Evolutionary conservation across 2,329 filamentous ascomycete species (phyloP), one percentile per base, ranked within the genome.

Genomic region (Tolypocladium inflatum): DNA sequence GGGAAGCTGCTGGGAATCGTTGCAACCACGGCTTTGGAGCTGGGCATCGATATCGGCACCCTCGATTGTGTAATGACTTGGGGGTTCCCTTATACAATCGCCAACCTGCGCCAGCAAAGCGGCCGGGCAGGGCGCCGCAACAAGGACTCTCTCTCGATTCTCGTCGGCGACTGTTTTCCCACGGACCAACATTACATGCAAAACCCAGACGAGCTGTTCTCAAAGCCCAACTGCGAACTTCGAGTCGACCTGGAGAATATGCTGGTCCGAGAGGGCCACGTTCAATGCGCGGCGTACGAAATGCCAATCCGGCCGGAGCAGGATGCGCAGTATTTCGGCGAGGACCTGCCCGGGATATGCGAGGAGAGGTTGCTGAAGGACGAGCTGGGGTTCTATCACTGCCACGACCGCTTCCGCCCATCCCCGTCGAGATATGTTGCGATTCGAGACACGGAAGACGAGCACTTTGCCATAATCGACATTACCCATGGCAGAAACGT

Each of bases 111-210:
- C 11, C 94, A 99, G 70, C 94, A 99, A 71, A 96, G 91, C 66
- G 94, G 94, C 17, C 85, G 94, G 66, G 94, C 94, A 23, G 94
- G 94, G 15, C 84, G 94, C 59, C 82, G 93, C 60, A 97, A 97
- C 69, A 95, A 90, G 67, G 94, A 99, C 71, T 96, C 92, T 0
- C 78, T 99, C 3, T 95, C 91, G 0, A 85, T 99, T 2, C 77
- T 99, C 1, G 84, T 99, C 0, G 94, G 92, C 2, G 92, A 97
- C 68, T 86, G 86, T 62, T 96, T 94, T 63, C 86, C 92, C 3
- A 91, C 90, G 0, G 94, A 99, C 69, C 94, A 99, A 69, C 86
- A 95, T 69, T 99, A 95, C 72, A 99, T 99, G 94, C 85, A 90
- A 61, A 96, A 97, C 63, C 94, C 94, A 0, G 88, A 94, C 61